A percentile compares a stretch with the other conserved stretches of the same genome.
Evolutionary conservation across 2,329 filamentous ascomycete species (phyloP).

Genomic region (Nigrospora oryzae): DNA sequence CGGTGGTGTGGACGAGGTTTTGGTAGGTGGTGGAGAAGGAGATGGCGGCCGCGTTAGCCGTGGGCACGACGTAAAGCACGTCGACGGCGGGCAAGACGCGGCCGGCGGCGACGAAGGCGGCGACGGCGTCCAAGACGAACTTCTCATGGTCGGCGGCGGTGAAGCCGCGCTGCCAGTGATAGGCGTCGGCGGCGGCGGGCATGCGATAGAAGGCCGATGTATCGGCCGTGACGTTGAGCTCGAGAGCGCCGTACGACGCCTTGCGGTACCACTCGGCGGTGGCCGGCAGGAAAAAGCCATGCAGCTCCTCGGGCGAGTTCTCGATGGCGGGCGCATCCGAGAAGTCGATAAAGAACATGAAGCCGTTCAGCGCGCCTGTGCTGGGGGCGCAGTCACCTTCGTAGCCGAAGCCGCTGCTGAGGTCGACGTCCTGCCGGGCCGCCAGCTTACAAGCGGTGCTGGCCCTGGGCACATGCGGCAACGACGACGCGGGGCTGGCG

Average conservation of each 20-base stretch:
- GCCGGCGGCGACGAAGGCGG: constrained; percentile 9
- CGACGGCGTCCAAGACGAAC: constrained; percentile 21
- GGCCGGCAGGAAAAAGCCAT: constrained; percentile 14
- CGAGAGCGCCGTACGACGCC: constrained; percentile 13
- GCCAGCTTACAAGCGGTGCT: constrained; percentile 13
- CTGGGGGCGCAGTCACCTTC: constrained; percentile 19
- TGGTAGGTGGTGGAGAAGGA: constrained; percentile 18
- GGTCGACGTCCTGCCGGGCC: constrained; percentile 12
- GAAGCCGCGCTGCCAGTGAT: constrained; percentile 17
- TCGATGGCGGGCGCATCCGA: constrained; percentile 13
- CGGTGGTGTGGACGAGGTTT: constrained; percentile 11
- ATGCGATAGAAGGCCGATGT: constrained; percentile 16
- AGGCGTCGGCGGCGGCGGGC: constrained; percentile 11
- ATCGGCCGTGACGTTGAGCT: constrained; percentile 11
- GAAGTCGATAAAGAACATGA: constrained; percentile 29
- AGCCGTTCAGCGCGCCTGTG: constrained; percentile 18
- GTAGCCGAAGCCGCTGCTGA: constrained; percentile 20
- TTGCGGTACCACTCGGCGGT: constrained; percentile 16
- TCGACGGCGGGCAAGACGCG: constrained; percentile 9
- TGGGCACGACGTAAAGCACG: constrained; percentile 21
- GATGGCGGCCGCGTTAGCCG: constrained; percentile 13
- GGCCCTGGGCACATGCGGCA: no score
- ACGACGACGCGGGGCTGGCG: no score
- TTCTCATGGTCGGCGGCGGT: constrained; percentile 10
- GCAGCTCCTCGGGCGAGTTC: constrained; percentile 13